Percentiles rank a stretch among this genome's conserved stretches.
Evolutionary conservation across 169 alveolate species (phyloP).

Genomic region (Plasmodium gonderi): DNA sequence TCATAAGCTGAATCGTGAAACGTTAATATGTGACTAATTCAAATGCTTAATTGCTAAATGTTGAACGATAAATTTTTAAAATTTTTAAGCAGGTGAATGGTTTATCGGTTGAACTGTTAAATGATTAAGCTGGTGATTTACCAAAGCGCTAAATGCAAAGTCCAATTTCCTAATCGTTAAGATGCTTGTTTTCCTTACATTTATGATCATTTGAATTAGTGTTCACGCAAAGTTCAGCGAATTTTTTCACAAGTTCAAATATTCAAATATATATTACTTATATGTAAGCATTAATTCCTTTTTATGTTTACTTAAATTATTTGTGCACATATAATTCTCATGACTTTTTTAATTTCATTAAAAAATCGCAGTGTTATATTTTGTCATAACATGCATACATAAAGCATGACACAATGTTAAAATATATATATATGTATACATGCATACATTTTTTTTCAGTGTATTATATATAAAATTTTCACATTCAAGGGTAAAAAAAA

Average conservation of each 20-base stretch:
- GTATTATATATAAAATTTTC: not conserved
- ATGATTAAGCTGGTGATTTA: not conserved
- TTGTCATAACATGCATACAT: not conserved
- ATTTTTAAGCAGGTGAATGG: not conserved
- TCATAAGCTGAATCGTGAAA: not conserved
- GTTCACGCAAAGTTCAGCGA: not conserved
- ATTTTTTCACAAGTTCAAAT: not conserved
- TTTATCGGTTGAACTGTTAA: not conserved
- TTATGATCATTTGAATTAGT: not conserved
- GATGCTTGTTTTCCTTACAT: constrained; percentile 2
- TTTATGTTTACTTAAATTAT: not conserved
- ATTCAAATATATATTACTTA: not conserved
- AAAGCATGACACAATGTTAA: not conserved
- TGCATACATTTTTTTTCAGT: not conserved
- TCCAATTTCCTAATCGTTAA: not conserved
- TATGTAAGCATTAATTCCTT: not conserved
- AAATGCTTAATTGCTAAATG: not conserved
- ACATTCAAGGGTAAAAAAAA: not conserved
- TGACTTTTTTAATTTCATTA: not conserved
- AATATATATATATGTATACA: not conserved
- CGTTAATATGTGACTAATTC: not conserved
- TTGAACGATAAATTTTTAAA: not conserved
- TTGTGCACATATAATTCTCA: not conserved
- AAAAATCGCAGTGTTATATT: not conserved
- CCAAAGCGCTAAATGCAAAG: not conserved